Conservation (phyloP, 148 eudicot genomes). For the Nyssa sinensis region DNA sequence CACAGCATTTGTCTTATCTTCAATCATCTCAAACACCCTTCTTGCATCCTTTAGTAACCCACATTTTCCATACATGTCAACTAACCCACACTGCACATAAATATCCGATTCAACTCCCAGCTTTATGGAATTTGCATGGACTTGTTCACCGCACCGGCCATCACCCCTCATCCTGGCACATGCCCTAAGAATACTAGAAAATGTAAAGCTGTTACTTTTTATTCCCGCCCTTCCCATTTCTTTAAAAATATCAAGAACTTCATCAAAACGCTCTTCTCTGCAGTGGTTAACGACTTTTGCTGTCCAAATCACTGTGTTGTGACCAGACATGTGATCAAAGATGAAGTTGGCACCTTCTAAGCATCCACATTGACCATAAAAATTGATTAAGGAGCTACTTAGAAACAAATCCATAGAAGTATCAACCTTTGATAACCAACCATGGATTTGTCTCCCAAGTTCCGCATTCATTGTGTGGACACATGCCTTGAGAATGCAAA, state of each 20-base stretch:
- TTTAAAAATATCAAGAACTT: constrained; percentile 37
- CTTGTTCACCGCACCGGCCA: constrained; percentile 52
- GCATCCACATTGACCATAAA: constrained; percentile 54
- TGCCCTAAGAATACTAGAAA: constrained; percentile 67
- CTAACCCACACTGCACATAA: constrained; percentile 63
- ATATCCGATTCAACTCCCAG: constrained; percentile 39
- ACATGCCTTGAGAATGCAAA: constrained; percentile 70
- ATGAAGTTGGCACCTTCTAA: constrained; percentile 39
- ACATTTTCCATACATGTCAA: constrained; percentile 64
- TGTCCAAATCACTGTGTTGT: constrained; percentile 60
- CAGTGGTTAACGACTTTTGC: constrained; percentile 51
- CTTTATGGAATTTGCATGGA: constrained; percentile 62
- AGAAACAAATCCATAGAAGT: constrained; percentile 35
- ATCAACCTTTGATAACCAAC: constrained; percentile 59
- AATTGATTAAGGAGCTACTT: constrained; percentile 48
- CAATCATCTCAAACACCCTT: constrained; percentile 40
- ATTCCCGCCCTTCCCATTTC: constrained; percentile 65
- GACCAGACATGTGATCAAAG: constrained; percentile 30
- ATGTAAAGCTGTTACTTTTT: constrained; percentile 45
- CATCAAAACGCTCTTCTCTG: constrained; percentile 35
- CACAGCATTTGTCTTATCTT: constrained; percentile 29
- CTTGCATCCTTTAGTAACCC: constrained; percentile 49
- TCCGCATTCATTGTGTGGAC: constrained; percentile 27
- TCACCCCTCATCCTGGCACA: constrained; percentile 52
- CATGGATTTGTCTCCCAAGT: constrained; percentile 67